A percentile compares a stretch with the other conserved stretches of the same genome.
Conservation (phyloP, 768 basidiomycete genomes). For the Tulasnella sp. region DNA sequence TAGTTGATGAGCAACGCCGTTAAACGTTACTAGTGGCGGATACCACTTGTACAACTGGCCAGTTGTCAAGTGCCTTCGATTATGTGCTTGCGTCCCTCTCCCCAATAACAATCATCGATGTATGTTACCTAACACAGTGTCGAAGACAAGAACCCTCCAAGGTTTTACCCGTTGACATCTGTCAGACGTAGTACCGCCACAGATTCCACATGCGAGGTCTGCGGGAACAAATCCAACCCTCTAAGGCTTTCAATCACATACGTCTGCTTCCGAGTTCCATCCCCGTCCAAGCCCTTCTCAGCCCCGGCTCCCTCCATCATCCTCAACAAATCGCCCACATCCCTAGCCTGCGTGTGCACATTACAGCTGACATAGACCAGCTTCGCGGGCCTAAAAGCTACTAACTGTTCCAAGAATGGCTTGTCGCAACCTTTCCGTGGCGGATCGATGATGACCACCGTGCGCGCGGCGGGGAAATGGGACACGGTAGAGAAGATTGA, state of each 20-base stretch:
- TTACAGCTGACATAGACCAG: conserved; percentile 93
- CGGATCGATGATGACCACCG: conserved; percentile 76
- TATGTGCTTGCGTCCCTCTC: too few species aligned
- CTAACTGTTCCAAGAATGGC: conserved; percentile 35
- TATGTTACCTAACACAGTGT: too few species aligned
- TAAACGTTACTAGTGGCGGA: too few species aligned
- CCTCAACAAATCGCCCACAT: conserved; percentile 60
- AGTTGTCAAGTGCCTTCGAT: too few species aligned
- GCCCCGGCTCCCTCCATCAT: conserved; percentile 34
- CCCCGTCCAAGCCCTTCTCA: conserved; percentile 27
- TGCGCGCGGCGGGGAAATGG: conserved; percentile 53
- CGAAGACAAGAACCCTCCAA: too few species aligned
- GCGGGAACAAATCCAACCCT: conserved; percentile 93
- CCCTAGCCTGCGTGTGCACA: conserved; percentile 86
- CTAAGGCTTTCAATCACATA: conserved; percentile 76
- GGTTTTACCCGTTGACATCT: too few species aligned
- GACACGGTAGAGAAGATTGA: conserved; percentile 65
- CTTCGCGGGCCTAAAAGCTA: conserved; percentile 43
- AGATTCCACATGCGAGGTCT: conserved; percentile 89
- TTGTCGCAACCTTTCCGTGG: conserved; percentile 92
- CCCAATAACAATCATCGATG: too few species aligned
- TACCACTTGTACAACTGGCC: too few species aligned
- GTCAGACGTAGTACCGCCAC: conserved; percentile 21
- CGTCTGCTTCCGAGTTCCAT: conserved; percentile 27
- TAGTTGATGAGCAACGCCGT: too few species aligned